Evolutionary conservation across 441 rosid species (phyloP), one percentile per base, ranked within the genome.

Genomic region (Arabidopsis hybrid): DNA sequence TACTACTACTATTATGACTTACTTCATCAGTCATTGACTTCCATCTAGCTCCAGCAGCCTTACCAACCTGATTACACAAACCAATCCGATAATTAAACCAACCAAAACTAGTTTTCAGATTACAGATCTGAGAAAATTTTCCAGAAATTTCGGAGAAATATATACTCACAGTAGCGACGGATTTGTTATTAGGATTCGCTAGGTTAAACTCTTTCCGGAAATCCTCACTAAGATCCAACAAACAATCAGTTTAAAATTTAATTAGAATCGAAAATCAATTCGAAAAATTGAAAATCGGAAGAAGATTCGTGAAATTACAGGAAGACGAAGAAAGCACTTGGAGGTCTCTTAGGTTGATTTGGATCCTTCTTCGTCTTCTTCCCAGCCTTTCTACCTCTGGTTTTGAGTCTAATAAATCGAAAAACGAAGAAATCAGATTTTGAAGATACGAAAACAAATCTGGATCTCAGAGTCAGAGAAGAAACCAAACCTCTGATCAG

Each of bases 41-140:
- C 98, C 98, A 93, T 63, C 86, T 87, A 35, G 65, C 86, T 60
- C 98, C 96, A 31, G 89, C 93, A 67, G 98, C 97, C 73, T 91
- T 91, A 2, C 97, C 97, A 36, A 93, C 97, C 98, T 82, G 65
- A 76, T 36, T 7, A 47, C 4, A 0, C 6, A 32, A 29, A 43
- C 39, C n/a, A 0, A 43, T 7, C 11, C 2, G 46, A 36, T 7
- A 5, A 21, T 70, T 60, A 58, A 34, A 35, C 34, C 17, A 46
- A n/a, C 51, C 5, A 8, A 60, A 13, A 8, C 16, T 9, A 8
- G 38, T 2, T 42, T 29, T 61, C 21, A 11, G 34, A 45, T 38
- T 45, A 66, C 50, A 67, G 60, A 72, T 67, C 75, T 58, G 78
- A 73, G 71, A 34, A 51, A 51, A 14, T 12, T 31, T 66, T 71